Percentiles rank a stretch among this genome's conserved stretches.
Conservation (phyloP, 2,329 filamentous ascomycete species). For the Sporothrix variecibatus region DNA sequence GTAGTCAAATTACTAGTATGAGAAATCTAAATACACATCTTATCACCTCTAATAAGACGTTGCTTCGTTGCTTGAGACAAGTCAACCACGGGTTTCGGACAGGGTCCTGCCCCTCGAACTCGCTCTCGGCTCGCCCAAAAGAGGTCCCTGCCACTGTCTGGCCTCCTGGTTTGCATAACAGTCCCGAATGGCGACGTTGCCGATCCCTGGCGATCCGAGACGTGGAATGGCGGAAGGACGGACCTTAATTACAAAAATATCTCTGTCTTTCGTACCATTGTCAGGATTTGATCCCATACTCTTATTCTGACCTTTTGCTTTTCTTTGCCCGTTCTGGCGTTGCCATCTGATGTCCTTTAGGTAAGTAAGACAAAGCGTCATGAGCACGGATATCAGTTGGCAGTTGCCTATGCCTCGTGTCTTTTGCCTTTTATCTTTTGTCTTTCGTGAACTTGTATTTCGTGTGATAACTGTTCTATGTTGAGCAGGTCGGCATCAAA, state of each 20-base stretch:
- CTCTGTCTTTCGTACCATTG: background rate
- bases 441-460: constrained; percentile 6
- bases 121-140: background rate
- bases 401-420: background rate
- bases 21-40: background rate
- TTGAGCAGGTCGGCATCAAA: background rate
- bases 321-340: background rate
- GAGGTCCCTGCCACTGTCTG: background rate
- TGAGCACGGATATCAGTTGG: background rate
- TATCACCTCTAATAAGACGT: background rate
- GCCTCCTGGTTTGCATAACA: background rate
- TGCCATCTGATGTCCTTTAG: background rate
- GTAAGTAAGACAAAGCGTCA: background rate
- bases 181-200: background rate
- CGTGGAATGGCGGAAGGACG: constrained; percentile 18
- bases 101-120: background rate
- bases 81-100: background rate
- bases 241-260: constrained; percentile 14
- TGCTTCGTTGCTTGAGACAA: constrained; percentile 1
- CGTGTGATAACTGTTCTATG: background rate
- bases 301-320: background rate
- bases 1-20: background rate
- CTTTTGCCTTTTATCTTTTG: background rate
- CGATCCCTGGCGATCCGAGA: constrained; percentile 23
- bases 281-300: background rate